Conservation (phyloP, 331 rosid genomes). For the Prunus yedoensis region DNA sequence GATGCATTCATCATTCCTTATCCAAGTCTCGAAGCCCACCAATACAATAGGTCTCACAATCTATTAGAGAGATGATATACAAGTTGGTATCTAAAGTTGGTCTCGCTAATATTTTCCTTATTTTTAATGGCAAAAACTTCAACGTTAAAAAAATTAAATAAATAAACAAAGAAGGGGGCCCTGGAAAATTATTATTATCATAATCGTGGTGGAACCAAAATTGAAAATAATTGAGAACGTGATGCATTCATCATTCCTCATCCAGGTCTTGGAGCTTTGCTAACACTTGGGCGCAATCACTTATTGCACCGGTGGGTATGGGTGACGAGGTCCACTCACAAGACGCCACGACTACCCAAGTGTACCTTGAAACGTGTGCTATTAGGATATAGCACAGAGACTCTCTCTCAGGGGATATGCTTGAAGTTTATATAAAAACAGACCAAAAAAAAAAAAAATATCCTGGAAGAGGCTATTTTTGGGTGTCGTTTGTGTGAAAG, state of each 20-base stretch:
- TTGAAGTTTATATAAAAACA: not conserved
- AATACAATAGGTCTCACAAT: too few relatives aligned
- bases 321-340: constrained; percentile 27
- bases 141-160: too few relatives aligned
- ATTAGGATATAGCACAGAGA: too few relatives aligned
- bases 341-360: constrained; percentile 38
- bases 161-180: too few relatives aligned
- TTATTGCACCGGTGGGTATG: not conserved
- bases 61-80: too few relatives aligned
- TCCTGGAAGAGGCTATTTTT: too few relatives aligned
- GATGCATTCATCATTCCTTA: constrained; percentile 38
- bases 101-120: too few relatives aligned
- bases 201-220: not conserved
- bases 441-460: not conserved
- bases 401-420: not conserved
- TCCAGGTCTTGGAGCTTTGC: constrained; percentile 48
- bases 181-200: too few relatives aligned
- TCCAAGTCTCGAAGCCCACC: constrained; percentile 39
- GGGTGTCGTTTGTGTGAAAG: constrained; percentile 14
- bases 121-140: not conserved
- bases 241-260: constrained; percentile 37
- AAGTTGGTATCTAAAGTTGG: too few relatives aligned
- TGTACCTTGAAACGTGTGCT: constrained; percentile 38
- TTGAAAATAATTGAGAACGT: constrained; percentile 38
- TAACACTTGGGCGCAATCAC: constrained; percentile 20